Conservation (phyloP, 2,329 filamentous ascomycete species). For the Colletotrichum graminicola region DNA sequence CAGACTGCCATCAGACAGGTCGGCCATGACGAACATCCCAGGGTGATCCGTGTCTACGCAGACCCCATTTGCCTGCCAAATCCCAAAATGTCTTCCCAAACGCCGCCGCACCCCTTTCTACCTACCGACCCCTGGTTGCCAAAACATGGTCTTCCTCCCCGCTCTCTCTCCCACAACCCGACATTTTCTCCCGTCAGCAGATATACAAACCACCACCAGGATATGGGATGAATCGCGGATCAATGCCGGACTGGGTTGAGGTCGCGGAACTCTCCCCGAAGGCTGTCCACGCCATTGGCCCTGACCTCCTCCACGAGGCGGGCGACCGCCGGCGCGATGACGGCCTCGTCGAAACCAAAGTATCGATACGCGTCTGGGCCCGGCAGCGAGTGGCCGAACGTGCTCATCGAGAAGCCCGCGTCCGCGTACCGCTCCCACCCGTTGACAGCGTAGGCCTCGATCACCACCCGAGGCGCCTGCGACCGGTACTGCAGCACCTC, state of each 20-base stretch:
- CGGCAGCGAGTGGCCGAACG: conserved; percentile 68
- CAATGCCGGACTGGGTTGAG: conserved; percentile 42
- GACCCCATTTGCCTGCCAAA: conserved; percentile 21
- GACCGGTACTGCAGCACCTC: conserved; percentile 58
- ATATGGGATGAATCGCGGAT: not conserved
- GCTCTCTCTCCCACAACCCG: too few species aligned
- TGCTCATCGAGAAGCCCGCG: conserved; percentile 65
- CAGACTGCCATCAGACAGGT: not conserved
- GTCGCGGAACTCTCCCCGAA: conserved; percentile 46
- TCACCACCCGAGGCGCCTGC: conserved; percentile 64
- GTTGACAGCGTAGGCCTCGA: conserved; percentile 70
- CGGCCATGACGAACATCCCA: conserved; percentile 22
- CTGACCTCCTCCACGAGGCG: conserved; percentile 46
- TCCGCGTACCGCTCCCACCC: conserved; percentile 73
- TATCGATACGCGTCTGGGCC: conserved; percentile 64
- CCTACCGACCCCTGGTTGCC: not conserved
- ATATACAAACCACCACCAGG: not conserved
- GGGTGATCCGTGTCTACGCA: conserved; percentile 38
- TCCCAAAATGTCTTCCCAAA: conserved; percentile 11
- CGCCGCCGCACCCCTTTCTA: conserved; percentile 12
- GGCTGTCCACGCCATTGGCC: conserved; percentile 43
- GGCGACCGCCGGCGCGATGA: conserved; percentile 54
- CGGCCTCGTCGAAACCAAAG: conserved; percentile 63
- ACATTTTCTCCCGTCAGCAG: not conserved
- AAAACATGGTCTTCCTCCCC: too few species aligned